phyloP scores from a whole-genome alignment of 1,139 yeast genomes.

The Hansenula lynferdii region DNA sequence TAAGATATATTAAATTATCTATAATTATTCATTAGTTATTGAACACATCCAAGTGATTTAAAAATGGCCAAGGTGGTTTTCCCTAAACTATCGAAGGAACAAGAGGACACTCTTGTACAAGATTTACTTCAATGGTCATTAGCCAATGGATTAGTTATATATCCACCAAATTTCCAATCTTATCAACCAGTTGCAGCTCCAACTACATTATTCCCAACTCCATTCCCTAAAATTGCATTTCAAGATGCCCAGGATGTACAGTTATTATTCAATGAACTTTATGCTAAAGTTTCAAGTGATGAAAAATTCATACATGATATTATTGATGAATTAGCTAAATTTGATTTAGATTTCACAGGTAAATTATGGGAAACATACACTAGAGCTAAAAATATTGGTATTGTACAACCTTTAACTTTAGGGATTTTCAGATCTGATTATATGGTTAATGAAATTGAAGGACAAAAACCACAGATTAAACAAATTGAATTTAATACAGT shows the following conservation, averaged over 20 bases:
- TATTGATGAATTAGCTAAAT: slow-evolving; percentile 47
- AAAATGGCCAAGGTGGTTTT: not conserved
- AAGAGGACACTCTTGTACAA: slow-evolving; percentile 27
- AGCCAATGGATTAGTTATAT: slow-evolving; percentile 74
- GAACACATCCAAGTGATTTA: not conserved
- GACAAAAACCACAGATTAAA: slow-evolving; percentile 47
- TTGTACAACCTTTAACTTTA: slow-evolving; percentile 65
- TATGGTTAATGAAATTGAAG: slow-evolving; percentile 53
- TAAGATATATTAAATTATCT: too few relatives aligned
- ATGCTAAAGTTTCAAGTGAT: slow-evolving; percentile 56
- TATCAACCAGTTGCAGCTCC: slow-evolving; percentile 65
- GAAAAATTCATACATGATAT: slow-evolving; percentile 58
- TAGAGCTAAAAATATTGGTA: slow-evolving; percentile 41
- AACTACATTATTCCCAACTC: slow-evolving; percentile 85
- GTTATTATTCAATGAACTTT: slow-evolving; percentile 62
- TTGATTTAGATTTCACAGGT: slow-evolving; percentile 79
- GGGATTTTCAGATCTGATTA: slow-evolving; percentile 93
- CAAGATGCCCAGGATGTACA: slow-evolving; percentile 68
- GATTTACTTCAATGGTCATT: slow-evolving; percentile 71
- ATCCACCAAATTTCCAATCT: slow-evolving; percentile 51
- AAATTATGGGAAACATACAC: slow-evolving; percentile 58
- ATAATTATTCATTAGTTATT: too few relatives aligned
- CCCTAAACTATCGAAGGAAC: slow-evolving; percentile 8
- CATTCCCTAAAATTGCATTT: slow-evolving; percentile 68
- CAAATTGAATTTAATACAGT: slow-evolving; percentile 97